Evolutionary conservation across 169 alveolate genomes (phyloP).

Genomic region (Plasmodium gaboni): DNA sequence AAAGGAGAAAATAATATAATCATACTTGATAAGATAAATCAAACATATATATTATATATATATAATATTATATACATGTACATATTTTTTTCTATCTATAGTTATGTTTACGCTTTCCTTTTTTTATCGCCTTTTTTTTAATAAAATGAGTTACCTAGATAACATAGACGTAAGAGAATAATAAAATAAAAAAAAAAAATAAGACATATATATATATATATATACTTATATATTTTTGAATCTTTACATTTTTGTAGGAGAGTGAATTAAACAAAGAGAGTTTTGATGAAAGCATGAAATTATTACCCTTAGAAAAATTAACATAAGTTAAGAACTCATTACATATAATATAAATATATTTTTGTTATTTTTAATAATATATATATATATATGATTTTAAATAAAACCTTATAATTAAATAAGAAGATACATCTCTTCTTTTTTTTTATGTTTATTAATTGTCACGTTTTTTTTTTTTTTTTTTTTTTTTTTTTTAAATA

Average conservation of each 20-base stretch:
- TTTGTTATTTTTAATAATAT: too few relatives aligned
- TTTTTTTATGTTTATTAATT: too few relatives aligned
- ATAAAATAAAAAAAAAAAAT: not conserved
- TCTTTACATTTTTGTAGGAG: conserved; percentile 30
- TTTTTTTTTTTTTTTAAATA: too few relatives aligned
- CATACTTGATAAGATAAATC: too few relatives aligned
- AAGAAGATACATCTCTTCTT: too few relatives aligned
- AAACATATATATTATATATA: too few relatives aligned
- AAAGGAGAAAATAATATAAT: not conserved
- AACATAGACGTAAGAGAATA: conserved; percentile 24
- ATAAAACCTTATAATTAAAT: too few relatives aligned
- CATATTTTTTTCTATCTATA: conserved; percentile 4
- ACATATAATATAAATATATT: too few relatives aligned
- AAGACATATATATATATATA: not conserved
- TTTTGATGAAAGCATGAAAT: conserved; percentile 39
- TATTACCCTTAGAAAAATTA: conserved; percentile 40
- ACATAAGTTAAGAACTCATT: not conserved
- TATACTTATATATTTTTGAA: not conserved
- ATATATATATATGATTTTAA: too few relatives aligned
- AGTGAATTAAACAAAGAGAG: conserved; percentile 14
- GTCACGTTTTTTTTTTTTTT: too few relatives aligned
- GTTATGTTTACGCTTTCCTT: conserved; percentile 58
- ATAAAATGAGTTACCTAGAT: conserved; percentile 49
- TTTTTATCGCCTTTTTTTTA: conserved; percentile 36
- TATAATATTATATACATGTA: too few relatives aligned